A percentile compares a stretch with the other conserved stretches of the same genome.
These are phyloP conservation scores for Heterobasidion occidentale DNA, from an alignment of 1,284 basidiomycete species.

Conservation along the genomic window DNA sequence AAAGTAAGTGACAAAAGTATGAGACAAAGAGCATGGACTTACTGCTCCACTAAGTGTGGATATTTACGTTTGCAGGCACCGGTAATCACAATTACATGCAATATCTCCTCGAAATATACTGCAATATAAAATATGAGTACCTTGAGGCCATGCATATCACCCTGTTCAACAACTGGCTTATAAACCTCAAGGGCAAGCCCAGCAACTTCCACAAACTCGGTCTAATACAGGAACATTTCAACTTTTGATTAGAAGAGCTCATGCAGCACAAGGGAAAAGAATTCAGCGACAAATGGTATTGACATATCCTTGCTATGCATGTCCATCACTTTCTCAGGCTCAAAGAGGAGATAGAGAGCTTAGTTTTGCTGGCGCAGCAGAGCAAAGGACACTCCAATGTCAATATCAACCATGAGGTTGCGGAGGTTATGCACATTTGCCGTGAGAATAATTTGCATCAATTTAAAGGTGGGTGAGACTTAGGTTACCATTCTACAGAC, in stretches of 20 bases:
- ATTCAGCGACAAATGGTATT: slow-evolving; percentile 21
- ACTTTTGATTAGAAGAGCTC: slow-evolving; percentile 13
- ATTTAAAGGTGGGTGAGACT: not conserved
- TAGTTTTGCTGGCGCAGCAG: slow-evolving; percentile 12
- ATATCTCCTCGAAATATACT: slow-evolving; percentile 12
- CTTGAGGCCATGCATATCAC: not conserved
- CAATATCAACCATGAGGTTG: slow-evolving; percentile 14
- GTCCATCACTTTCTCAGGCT: slow-evolving; percentile 21
- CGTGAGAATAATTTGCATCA: slow-evolving; percentile 4
- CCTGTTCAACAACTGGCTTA: slow-evolving; percentile 16
- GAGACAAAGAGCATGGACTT: too few relatives aligned
- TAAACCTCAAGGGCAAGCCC: slow-evolving; percentile 13
- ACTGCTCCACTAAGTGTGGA: slow-evolving; percentile 6
- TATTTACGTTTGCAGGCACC: slow-evolving; percentile 12
- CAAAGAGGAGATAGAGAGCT: slow-evolving; percentile 22
- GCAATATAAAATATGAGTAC: slow-evolving; percentile 11
- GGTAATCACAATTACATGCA: slow-evolving; percentile 11
- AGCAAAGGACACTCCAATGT: slow-evolving; percentile 17
- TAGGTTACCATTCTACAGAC: slow-evolving; percentile 1
- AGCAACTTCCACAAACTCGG: slow-evolving; percentile 14
- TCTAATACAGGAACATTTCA: slow-evolving; percentile 17
- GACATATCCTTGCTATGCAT: slow-evolving; percentile 18
- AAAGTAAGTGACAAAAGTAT: not conserved
- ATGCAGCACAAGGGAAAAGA: slow-evolving; percentile 21
- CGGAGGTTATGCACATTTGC: slow-evolving; percentile 6